A percentile compares a stretch with the other conserved stretches of the same genome.
Conservation (phyloP, 1,139 yeast genomes). For the Yamadazyma blattariae region DNA sequence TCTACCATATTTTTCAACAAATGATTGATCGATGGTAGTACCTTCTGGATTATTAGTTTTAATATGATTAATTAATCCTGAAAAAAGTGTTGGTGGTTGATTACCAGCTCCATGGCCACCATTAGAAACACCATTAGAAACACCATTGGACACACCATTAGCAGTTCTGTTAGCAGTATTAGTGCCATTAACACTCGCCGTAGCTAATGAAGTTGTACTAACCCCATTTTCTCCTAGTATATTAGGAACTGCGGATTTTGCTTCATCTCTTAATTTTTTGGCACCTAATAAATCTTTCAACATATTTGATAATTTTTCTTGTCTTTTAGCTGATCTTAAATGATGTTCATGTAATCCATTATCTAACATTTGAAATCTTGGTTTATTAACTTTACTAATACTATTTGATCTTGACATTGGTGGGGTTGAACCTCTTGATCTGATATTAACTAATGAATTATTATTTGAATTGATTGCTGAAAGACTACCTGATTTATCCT, state of each 20-base stretch:
- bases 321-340: constrained; percentile 73
- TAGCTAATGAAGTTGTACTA: neutral
- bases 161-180: no score
- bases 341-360: constrained; percentile 80
- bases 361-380: constrained; percentile 54
- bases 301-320: constrained; percentile 85
- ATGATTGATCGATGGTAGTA: constrained; percentile 33
- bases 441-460: neutral
- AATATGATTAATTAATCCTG: constrained; percentile 75
- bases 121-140: no score
- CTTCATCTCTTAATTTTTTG: constrained; percentile 75
- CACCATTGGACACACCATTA: no score
- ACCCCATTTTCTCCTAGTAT: constrained; percentile 21
- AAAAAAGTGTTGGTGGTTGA: constrained; percentile 76
- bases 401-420: constrained; percentile 15
- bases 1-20: constrained; percentile 49
- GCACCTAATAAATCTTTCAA: constrained; percentile 82
- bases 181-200: no score
- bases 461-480: neutral
- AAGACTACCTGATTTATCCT: no score
- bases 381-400: constrained; percentile 14
- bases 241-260: constrained; percentile 82
- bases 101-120: neutral
- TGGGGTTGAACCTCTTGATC: constrained; percentile 12
- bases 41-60: constrained; percentile 22